phyloP scores from a whole-genome alignment of 345 rosid genomes.

The Citrus unshiu region DNA sequence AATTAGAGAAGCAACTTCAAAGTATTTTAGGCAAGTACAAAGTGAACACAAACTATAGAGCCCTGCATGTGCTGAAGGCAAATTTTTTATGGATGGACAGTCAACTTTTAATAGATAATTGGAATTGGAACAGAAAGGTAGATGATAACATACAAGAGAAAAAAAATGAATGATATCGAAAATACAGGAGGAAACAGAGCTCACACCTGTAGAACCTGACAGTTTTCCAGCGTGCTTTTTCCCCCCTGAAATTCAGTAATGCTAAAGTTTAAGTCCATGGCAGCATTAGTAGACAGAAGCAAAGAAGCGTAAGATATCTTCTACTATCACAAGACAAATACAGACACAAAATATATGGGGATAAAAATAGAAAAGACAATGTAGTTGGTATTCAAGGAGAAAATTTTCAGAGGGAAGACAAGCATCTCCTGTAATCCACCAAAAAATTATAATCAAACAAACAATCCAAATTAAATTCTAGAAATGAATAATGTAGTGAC shows the following conservation, averaged over 20 bases:
- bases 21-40: background rate
- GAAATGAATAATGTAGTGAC: background rate
- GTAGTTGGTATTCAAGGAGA: background rate
- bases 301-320: background rate
- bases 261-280: background rate
- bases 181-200: background rate
- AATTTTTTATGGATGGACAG: background rate
- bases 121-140: background rate
- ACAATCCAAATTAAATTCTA: background rate
- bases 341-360: background rate
- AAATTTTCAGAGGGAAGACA: background rate
- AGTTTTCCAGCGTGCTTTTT: slow-evolving; percentile 85
- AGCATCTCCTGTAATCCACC: background rate
- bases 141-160: background rate
- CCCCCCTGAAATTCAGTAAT: slow-evolving; percentile 65
- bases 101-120: background rate
- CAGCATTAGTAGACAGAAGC: background rate
- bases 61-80: background rate
- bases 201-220: slow-evolving; percentile 90
- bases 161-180: background rate
- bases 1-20: background rate
- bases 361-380: background rate
- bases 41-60: background rate
- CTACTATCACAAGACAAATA: background rate
- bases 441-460: background rate